These are phyloP conservation scores for Neofusicoccum umdonicola DNA, from an alignment of 2,329 filamentous ascomycete species.

Conservation along the genomic window DNA sequence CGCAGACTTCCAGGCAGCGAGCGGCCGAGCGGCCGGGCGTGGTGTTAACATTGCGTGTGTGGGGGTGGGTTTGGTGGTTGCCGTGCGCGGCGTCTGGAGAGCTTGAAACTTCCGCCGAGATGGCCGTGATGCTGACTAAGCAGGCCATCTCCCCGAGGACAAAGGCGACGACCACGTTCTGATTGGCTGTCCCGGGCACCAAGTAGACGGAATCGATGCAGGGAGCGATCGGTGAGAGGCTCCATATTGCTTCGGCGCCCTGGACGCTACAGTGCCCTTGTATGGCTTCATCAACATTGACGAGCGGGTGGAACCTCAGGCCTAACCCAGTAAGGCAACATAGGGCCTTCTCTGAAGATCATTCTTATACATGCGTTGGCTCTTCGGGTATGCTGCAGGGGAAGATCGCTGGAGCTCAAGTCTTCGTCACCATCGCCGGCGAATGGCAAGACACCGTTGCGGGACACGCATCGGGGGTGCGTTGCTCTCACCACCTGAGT, in stretches of 20 bases:
- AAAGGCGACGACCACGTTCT: background rate
- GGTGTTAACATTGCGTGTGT: slow-evolving; percentile 55
- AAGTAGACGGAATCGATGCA: background rate
- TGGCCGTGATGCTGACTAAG: slow-evolving; percentile 16
- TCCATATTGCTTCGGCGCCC: background rate
- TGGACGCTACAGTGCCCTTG: background rate
- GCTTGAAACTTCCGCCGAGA: slow-evolving; percentile 12
- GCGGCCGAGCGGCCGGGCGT: slow-evolving; percentile 59
- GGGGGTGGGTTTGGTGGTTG: background rate
- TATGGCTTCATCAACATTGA: background rate
- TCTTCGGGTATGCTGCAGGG: background rate
- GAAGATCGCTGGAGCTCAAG: no score
- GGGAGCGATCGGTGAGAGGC: background rate
- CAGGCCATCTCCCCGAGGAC: background rate
- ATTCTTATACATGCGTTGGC: background rate
- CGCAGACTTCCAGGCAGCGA: slow-evolving; percentile 67
- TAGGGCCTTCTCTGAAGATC: slow-evolving; percentile 3
- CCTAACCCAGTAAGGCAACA: slow-evolving; percentile 1
- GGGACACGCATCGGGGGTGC: no score
- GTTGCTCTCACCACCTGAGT: no score
- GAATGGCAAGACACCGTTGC: no score
- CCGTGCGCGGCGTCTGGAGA: background rate
- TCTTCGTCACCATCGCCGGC: no score
- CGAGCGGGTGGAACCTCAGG: slow-evolving; percentile 5
- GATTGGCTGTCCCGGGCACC: background rate